Percentiles rank a stretch among this genome's conserved stretches.
Conservation (phyloP, 1,139 yeast genomes). For the Yamadazyma sp. region DNA sequence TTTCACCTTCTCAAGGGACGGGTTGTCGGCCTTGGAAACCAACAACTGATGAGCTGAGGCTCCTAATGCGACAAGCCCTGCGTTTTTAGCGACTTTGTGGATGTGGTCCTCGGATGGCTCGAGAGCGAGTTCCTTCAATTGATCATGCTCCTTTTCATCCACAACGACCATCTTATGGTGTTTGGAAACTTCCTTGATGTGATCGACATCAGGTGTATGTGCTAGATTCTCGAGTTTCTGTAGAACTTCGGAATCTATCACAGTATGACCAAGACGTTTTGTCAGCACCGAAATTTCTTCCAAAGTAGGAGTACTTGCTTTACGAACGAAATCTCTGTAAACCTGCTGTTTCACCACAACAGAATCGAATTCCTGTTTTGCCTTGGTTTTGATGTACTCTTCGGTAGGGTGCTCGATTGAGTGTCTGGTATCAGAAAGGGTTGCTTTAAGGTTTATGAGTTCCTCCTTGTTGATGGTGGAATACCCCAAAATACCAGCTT, state of each 20-base stretch:
- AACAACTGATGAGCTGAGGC: slow-evolving; percentile 16
- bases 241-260: slow-evolving; percentile 10
- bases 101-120: slow-evolving; percentile 21
- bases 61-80: slow-evolving; percentile 14
- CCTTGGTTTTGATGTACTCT: slow-evolving; percentile 16
- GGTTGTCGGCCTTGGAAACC: slow-evolving; percentile 13
- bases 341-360: slow-evolving; percentile 14
- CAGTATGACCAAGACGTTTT: slow-evolving; percentile 14
- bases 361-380: slow-evolving; percentile 10
- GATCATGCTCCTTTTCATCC: slow-evolving; percentile 17
- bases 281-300: slow-evolving; percentile 11
- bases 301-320: slow-evolving; percentile 18
- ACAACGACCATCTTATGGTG: slow-evolving; percentile 13
- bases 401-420: slow-evolving; percentile 18
- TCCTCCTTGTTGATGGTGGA: slow-evolving; percentile 20
- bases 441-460: slow-evolving; percentile 11
- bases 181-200: slow-evolving; percentile 25
- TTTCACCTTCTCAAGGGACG: slow-evolving; percentile 16
- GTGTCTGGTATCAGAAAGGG: slow-evolving; percentile 12
- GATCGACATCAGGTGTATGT: slow-evolving; percentile 25
- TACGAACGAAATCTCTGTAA: slow-evolving; percentile 15
- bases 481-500: slow-evolving; percentile 14
- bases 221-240: slow-evolving; percentile 14
- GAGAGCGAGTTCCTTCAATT: slow-evolving; percentile 18
- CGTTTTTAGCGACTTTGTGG: slow-evolving; percentile 9